Conservation (phyloP, 2,329 filamentous ascomycete genomes). For the Fusarium odoratissimum region DNA sequence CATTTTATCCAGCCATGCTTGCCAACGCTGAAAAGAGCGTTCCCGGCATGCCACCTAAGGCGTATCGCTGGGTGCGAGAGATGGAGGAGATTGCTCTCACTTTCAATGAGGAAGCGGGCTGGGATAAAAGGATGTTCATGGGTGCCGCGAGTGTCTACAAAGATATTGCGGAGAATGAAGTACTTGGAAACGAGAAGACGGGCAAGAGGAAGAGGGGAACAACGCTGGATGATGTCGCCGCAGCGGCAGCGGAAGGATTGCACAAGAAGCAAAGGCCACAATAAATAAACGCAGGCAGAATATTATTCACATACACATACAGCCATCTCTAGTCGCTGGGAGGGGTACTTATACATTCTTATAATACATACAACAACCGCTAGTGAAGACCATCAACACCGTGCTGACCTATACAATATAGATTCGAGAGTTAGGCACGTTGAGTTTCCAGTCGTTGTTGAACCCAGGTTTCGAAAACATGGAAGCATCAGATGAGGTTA, state of each 20-base stretch:
- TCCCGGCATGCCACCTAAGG: conserved; percentile 75
- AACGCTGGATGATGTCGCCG: conserved; percentile 68
- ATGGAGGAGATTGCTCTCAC: conserved; percentile 81
- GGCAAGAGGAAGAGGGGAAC: conserved; percentile 66
- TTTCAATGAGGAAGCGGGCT: conserved; percentile 73
- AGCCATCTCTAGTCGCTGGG: conserved; percentile 2
- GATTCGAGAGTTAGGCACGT: conserved; percentile 50
- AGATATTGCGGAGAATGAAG: conserved; percentile 69
- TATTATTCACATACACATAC: not conserved
- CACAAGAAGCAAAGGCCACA: conserved; percentile 54
- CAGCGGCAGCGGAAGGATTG: conserved; percentile 59
- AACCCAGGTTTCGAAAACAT: conserved; percentile 44
- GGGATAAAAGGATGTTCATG: conserved; percentile 65
- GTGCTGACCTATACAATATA: conserved; percentile 29
- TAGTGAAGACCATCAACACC: not conserved
- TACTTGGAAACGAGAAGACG: conserved; percentile 69
- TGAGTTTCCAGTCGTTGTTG: conserved; percentile 50
- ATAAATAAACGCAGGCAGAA: not conserved
- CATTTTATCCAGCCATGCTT: conserved; percentile 60
- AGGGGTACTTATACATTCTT: conserved; percentile 15
- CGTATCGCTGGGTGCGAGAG: conserved; percentile 81
- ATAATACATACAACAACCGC: conserved; percentile 11
- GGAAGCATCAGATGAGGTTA: conserved; percentile 48
- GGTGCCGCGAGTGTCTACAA: conserved; percentile 72
- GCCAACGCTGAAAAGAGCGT: conserved; percentile 62